Evolutionary conservation across 352 stramenopile species (phyloP), one percentile per base, ranked within the genome.

Genomic region (Pythium graminicola): DNA sequence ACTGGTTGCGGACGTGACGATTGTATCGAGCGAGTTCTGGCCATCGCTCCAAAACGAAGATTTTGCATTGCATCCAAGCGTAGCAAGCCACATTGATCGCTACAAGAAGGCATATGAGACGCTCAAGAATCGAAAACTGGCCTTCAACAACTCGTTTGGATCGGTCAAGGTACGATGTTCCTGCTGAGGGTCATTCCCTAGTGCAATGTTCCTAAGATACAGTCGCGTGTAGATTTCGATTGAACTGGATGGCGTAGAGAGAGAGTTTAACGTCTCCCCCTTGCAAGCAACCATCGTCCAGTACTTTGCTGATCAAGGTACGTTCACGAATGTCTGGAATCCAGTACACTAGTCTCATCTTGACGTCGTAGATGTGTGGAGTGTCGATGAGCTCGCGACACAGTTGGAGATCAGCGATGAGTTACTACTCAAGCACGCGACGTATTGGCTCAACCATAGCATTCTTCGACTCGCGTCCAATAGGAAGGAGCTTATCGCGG

Each of bases 21-120:
- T 99, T 55, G 79, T 99, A 32, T 98, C 93, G 5, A 82, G 98
- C 50, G 94, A 98, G 31, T 99, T 98, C 70, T 99, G 96, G 96
- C 96, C 96, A 22, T 74, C 90, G n/a, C 73, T 99, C 19, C 89
- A 98, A 62, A 85, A 78, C 4, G 89, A 98, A 41, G 76, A 93
- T 16, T 86, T 98, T 54, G 78, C 75, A 31, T 69, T 97, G 29
- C 95, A 98, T 63, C 77, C 90, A 8, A 69, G 65, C 29, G 72
- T 97, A 0, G 63, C 81, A 31, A 64, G 71, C 2, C 76, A 82
- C 38, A 68, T 98, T 17, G 82, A 96, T 36, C 49, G 75, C 23
- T 98, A 97, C 63, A 87, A 84, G 54, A 70, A 86, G 13, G 78
- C 94, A 44, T 99, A 98, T 65, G 76, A 79, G 17, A 76, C 92